These are phyloP conservation scores for Trichoderma sp. DNA, from an alignment of 2,329 filamentous ascomycete species.

Conservation along the genomic window DNA sequence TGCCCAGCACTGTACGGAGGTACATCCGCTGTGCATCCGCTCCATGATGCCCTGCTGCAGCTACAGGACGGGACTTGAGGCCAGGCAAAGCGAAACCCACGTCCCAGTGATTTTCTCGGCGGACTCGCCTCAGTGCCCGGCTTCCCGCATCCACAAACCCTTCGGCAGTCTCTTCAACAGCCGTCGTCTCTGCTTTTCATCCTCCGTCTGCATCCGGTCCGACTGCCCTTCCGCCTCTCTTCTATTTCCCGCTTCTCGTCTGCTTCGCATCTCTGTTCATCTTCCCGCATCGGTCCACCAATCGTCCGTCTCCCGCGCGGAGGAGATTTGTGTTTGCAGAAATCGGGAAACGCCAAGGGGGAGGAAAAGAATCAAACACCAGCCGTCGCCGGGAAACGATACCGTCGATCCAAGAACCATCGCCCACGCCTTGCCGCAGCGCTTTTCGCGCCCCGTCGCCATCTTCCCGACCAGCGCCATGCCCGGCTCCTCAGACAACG, in stretches of 20 bases:
- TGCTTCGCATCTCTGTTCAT: neutral
- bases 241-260: neutral
- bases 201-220: neutral
- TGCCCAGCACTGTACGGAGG: neutral
- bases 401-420: neutral
- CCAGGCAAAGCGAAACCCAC: neutral
- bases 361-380: neutral
- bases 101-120: neutral
- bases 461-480: conserved; percentile 25
- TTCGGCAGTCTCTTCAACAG: conserved; percentile 5
- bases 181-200: neutral
- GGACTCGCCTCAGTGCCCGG: conserved; percentile 4
- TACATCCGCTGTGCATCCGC: neutral
- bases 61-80: neutral
- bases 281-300: neutral
- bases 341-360: neutral
- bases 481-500: conserved; percentile 39
- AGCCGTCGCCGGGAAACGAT: neutral
- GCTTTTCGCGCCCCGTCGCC: conserved; percentile 4
- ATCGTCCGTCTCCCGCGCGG: neutral
- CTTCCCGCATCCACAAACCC: conserved; percentile 17
- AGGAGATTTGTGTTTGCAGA: neutral
- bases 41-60: conserved; percentile 8
- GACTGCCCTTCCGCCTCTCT: neutral
- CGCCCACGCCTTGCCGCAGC: neutral